Evolutionary conservation across 768 basidiomycete genomes (phyloP).

Genomic region (Tricholoma furcatifolium): DNA sequence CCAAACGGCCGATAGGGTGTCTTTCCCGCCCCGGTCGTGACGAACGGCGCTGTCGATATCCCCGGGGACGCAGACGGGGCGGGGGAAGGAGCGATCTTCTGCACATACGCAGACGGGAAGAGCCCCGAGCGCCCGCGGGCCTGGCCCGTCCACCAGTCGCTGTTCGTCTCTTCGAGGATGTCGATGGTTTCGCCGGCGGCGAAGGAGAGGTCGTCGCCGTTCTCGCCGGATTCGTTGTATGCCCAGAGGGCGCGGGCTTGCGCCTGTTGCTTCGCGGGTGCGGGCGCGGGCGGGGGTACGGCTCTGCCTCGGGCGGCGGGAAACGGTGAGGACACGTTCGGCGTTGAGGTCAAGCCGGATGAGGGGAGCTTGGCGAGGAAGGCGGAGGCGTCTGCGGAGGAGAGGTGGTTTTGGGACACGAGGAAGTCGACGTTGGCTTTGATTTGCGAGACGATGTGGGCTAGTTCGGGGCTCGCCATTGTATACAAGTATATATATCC

Average conservation of each 20-base stretch:
- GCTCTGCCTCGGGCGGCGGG: background rate
- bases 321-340: background rate
- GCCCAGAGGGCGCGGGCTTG: constrained; percentile 62
- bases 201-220: constrained; percentile 88
- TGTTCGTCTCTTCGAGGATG: constrained; percentile 75
- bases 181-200: constrained; percentile 73
- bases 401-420: constrained; percentile 51
- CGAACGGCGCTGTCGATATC: constrained; percentile 18
- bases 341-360: background rate
- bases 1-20: constrained; percentile 44
- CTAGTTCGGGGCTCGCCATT: constrained; percentile 28
- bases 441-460: constrained; percentile 58
- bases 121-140: constrained; percentile 65
- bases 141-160: constrained; percentile 86
- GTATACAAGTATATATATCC: too few species aligned
- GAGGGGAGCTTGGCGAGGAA: constrained; percentile 51
- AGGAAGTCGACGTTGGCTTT: constrained; percentile 59
- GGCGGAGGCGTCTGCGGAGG: constrained; percentile 43
- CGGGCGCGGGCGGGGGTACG: background rate
- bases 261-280: constrained; percentile 14
- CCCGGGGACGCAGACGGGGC: too few species aligned
- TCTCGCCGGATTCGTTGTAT: constrained; percentile 60
- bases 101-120: constrained; percentile 77
- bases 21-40: constrained; percentile 9
- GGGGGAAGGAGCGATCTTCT: constrained; percentile 39